Base-by-base conservation (phyloP, 192 early-diverging fungal genomes). In the Coemansia pectinata region DNA sequence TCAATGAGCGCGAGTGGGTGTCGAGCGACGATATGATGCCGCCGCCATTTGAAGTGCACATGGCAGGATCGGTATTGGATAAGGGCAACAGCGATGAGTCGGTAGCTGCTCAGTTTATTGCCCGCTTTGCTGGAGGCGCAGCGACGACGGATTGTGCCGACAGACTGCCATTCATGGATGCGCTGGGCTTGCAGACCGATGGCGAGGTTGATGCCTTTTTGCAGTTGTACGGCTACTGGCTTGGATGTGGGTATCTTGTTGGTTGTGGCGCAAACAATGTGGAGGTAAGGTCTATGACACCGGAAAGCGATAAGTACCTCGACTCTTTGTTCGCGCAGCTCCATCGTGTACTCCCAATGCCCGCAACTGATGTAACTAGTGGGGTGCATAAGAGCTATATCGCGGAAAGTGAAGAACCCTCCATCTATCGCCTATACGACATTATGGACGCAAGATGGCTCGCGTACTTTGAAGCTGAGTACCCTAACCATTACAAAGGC, bases 141-240 rank as follows among this genome's bases (percentile, higher is more conserved):
- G 36, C 63, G 38, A 65, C 23, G 39, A 2, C 7, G 36, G 36
- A n/a, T 3, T 15, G 21, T 15, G 38, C 34, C 15, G 39, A 15
- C 8, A 8, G 21, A 45, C 42, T 71, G 62, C 65, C 64, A 11
- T 74, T 79, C 58, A 64, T 59, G 15, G 41, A 36, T 0, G 59
- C 33, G 41, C 73, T 79, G 59, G 69, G 73, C 7, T 47, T 79
- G 29, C 12, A 40, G 10, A 71, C 69, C n/a, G 55, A 50, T 12
- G 55, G 65, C 47, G 31, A 68, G 33, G 29, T 42, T 2, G 55
- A 44, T 14, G 72, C 78, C 12, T 79, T 79, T 53, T 57, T 79
- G 48, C 69, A 74, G 70, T 63, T 79, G 23, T 79, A 75, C 41
- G 78, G 78, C 1, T 74, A 67, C 55, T 79, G 77, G 77, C 36